Evolutionary conservation across 176 grass and related monocot genomes (phyloP), one percentile per base, ranked within the genome.

Genomic region (Alopecurus myosuroides): DNA sequence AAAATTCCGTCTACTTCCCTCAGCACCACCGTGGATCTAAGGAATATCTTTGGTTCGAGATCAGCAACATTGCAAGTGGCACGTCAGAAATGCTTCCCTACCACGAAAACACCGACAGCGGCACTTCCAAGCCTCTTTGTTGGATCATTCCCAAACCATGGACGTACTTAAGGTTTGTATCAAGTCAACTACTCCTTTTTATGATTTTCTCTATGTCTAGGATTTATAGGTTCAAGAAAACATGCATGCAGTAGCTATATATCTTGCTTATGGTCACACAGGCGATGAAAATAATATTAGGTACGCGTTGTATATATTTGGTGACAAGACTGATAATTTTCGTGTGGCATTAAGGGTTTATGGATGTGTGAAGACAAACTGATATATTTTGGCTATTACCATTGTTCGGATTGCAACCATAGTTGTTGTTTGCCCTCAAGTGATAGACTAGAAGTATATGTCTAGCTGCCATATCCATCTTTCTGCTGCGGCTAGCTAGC

Each of bases 131-230:
- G 29, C 19, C 29, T 14, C 5, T 50, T 4, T 81, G 41, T 3
- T 81, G 78, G 78, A 67, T 67, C 67, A 41, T 28, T 30, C 78
- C 78, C 13, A 67, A 35, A 50, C 29, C 50, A 14, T 81, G 78
- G 61, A 50, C 5, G n/a, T n/a, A n/a, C 2, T 31, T 3, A 11
- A 81, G 78, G 78, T 81, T 50, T 3, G 28, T 34, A 49, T 3
- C 5, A 1, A 4, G 19, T 76, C 34, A 8, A 4, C 31, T 49
- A 19, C 6, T 20, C 3, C 6, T 13, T 76, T 18, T 53, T 46
- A 4, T 44, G 12, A 44, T 10, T 56, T 23, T 56, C 52, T 23
- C 2, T 53, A n/a, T 44, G 10, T 23, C 11, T 7, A 25, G 67
- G 67, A 11, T 71, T 71, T 44, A 44, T 44, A 35, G 34, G 34